Evolutionary conservation across 495 filamentous ascomycete genomes (phyloP).

Genomic region (Evansstolkia leycettana): DNA sequence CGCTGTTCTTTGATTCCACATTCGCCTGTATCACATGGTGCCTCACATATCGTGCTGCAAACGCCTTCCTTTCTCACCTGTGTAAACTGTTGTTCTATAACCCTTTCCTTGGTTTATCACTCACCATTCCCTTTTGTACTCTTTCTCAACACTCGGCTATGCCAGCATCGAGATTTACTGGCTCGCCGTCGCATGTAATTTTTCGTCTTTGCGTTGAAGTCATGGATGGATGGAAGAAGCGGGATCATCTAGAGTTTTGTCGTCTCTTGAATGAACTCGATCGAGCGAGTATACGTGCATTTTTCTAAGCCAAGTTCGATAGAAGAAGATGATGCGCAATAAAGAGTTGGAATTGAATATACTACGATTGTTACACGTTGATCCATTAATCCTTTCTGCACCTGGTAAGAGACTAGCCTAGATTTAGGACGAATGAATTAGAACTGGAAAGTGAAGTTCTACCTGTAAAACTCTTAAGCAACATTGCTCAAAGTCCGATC

Average conservation of each 20-base stretch:
- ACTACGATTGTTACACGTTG: background rate
- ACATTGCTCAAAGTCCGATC: no score
- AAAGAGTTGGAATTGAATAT: conserved; percentile 15
- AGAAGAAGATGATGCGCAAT: conserved; percentile 9
- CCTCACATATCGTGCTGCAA: background rate
- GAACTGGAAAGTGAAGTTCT: no score
- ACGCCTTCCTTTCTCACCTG: background rate
- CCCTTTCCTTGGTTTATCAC: background rate
- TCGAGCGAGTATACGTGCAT: background rate
- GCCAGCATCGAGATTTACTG: no score
- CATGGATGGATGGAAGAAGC: conserved; percentile 11
- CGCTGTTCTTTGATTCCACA: conserved; percentile 11
- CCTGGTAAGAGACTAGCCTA: no score
- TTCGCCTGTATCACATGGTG: conserved; percentile 2
- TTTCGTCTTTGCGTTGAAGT: background rate
- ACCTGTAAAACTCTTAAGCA: no score
- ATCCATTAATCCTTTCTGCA: no score
- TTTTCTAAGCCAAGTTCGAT: conserved; percentile 6
- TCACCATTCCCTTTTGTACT: background rate
- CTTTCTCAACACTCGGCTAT: background rate
- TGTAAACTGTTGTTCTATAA: background rate
- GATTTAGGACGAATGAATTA: no score
- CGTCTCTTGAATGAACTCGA: no score
- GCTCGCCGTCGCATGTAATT: background rate
- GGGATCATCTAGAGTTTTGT: conserved; percentile 1